Evolutionary conservation across 768 basidiomycete genomes (phyloP).

Genomic region (Boletus fagicola): DNA sequence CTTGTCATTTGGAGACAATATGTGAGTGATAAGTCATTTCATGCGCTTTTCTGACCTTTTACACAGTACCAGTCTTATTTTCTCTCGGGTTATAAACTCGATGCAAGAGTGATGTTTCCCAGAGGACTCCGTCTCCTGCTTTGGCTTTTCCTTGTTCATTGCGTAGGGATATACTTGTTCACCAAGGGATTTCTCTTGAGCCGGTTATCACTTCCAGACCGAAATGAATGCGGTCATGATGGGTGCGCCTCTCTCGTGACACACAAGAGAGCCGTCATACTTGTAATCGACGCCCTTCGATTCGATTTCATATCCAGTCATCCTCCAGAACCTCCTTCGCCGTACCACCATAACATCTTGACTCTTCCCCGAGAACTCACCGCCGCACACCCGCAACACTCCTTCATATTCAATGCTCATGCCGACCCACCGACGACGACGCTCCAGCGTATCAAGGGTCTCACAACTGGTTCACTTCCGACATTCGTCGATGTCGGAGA

Average conservation of each 20-base stretch:
- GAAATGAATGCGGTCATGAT: slow-evolving; percentile 56
- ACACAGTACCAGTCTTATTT: neutral
- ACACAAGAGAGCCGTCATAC: slow-evolving; percentile 75
- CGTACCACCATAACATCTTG: slow-evolving; percentile 79
- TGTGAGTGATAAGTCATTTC: neutral
- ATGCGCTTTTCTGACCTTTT: neutral
- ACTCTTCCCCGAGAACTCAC: slow-evolving; percentile 77
- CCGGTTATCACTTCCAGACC: slow-evolving; percentile 41
- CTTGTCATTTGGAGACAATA: neutral
- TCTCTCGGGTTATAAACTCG: neutral
- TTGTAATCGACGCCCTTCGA: slow-evolving; percentile 90
- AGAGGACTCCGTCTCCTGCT: slow-evolving; percentile 37
- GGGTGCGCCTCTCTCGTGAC: slow-evolving; percentile 43
- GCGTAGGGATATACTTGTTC: slow-evolving; percentile 84
- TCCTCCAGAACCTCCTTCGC: slow-evolving; percentile 53
- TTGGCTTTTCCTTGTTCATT: slow-evolving; percentile 67
- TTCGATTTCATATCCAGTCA: slow-evolving; percentile 88
- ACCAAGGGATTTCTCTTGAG: slow-evolving; percentile 90
- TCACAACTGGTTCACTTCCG: slow-evolving; percentile 93
- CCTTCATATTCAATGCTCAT: slow-evolving; percentile 85
- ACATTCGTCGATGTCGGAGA: slow-evolving; percentile 94
- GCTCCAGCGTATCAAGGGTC: slow-evolving; percentile 89
- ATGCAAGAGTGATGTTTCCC: slow-evolving; percentile 21
- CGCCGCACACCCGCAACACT: slow-evolving; percentile 57
- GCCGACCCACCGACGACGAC: slow-evolving; percentile 96